Conservation (phyloP, 164 flowering plant species). For the Echeveria elegans region DNA sequence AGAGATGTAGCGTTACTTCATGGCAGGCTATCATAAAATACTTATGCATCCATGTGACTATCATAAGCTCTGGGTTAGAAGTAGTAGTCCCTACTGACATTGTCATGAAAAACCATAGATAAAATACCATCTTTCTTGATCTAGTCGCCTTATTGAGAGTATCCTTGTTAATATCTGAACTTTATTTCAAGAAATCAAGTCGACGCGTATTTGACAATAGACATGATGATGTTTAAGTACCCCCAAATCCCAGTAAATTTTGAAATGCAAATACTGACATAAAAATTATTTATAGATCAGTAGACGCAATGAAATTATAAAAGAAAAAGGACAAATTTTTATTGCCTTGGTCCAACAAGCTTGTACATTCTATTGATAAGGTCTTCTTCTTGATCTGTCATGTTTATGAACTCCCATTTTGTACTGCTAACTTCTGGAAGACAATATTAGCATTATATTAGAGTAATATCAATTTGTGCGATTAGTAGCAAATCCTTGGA, state of each 20-base stretch:
- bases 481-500: neutral
- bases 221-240: neutral
- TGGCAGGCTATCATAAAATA: neutral
- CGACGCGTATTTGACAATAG: neutral
- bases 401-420: slow-evolving; percentile 40
- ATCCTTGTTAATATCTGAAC: neutral
- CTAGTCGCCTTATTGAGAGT: neutral
- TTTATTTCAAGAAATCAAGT: neutral
- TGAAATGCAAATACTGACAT: neutral
- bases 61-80: neutral
- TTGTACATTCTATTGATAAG: slow-evolving; percentile 68
- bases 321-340: neutral
- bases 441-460: neutral
- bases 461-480: neutral
- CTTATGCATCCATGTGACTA: neutral
- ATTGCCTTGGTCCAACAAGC: slow-evolving; percentile 70
- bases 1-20: no score
- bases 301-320: neutral
- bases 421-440: slow-evolving; percentile 54
- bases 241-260: neutral
- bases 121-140: neutral
- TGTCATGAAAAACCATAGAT: no score
- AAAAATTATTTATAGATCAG: no score
- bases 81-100: no score
- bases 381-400: slow-evolving; percentile 72